Base-by-base conservation (phyloP, 106 monocot genomes). In the Iris macrosiphon region DNA sequence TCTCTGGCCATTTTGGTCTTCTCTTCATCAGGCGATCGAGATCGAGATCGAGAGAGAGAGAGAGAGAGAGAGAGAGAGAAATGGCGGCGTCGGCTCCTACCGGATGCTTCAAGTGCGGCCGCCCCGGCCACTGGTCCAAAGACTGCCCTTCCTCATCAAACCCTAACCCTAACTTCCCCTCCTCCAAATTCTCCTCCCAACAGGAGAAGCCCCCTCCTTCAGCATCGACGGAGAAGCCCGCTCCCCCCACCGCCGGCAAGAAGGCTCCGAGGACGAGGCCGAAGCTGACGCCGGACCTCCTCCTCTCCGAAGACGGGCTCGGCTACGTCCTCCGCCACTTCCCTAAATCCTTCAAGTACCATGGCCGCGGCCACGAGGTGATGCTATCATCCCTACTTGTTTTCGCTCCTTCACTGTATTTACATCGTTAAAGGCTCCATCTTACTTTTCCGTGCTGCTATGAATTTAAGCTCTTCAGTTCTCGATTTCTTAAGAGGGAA, bases 61-160 rank as follows among this genome's bases (percentile, higher is more conserved):
- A 22, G 45, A 45, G 55, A 54, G 43, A 53, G 62, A 45, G 70
- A 55, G 52, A 31, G 55, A 34, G 44, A 45, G 59, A 50, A 56
- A 76, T 75, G 79, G 54, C 68, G 72, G 64, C 55, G 41, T 70
- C 73, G 41, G 72, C 65, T 48, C 75, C 78, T 53, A 88, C 76
- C 49, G 78, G 88, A 4, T 94, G 94, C 71, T 94, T 88, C 79
- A 94, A 94, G 79, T 94, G 94, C 64, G 94, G 94, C 21, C 43
- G 88, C 14, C 88, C 94, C 0, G 94, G 94, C 0, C 94, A 94
- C 76, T 94, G 94, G 94, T 94, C 94, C 0, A 75, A 88, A 13
- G 94, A 94, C 71, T 94, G 94, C 60, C 84, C 88, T 8, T 89
- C 84, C 4, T 67, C 84, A 6, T 27, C 70, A 18, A 89, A 89